Base-by-base conservation (phyloP, 305 asterid species). In the Solanum hybrid region DNA sequence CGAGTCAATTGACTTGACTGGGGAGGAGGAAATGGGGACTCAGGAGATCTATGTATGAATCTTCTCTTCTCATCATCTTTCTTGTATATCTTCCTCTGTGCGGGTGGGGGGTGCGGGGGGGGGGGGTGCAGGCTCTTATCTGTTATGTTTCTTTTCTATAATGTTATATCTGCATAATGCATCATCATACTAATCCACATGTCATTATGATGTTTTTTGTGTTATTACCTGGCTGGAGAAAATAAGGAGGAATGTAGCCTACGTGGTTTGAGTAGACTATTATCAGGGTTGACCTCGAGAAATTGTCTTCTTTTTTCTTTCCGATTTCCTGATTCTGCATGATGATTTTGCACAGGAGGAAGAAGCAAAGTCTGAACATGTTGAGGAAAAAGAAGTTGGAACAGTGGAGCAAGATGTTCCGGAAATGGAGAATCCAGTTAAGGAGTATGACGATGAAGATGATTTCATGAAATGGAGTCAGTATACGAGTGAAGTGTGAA, bases 401-500 rank as follows among this genome's bases (percentile, higher is more conserved):
- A 82, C 87, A 17, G 66, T 79, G 71, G 91, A 87, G 56, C 86
- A 92, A 73, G 95, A 88, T 26, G 26, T n/a, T 66, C 32, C 86
- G 3, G 89, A 88, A 51, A 93, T 87, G 89, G 91, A 78, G 87
- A 93, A 92, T 90, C 93, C 93, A 9, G 78, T 45, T 38, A 90
- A 92, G 90, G 72, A 80, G 19, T 89, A 91, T 32, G 94, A 93
- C 22, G 91, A 78, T 7, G 97, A 92, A 22, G 95, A 94, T n/a
- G 96, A 93, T 88, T 78, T 89, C 56, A 86, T 90, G 38, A 34
- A 29, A 38, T 95, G 94, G 94, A 90, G 90, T 92, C 91, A 94
- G 78, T 95, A 93, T 79, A 92, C 89, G 93, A 93, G 96, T 88
- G 95, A 91, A 80, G 31, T 88, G 72, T 93, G 89, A 92, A 40